Conservation (phyloP, 345 rosid species). For the Triadica sebifera region DNA sequence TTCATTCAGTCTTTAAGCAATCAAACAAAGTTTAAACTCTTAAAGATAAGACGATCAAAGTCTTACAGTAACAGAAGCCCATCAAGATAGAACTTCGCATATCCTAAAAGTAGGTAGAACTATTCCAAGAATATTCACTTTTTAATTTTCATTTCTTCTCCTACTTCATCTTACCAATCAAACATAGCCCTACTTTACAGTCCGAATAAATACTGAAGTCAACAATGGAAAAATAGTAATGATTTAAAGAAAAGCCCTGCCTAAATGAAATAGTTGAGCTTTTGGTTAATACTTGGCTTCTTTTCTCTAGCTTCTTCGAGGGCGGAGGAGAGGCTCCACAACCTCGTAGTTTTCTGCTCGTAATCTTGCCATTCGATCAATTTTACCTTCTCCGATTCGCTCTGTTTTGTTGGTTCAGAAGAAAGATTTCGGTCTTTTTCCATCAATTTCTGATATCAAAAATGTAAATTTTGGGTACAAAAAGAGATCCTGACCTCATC, state of each 20-base stretch:
- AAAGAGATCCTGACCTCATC: slow-evolving; percentile 34
- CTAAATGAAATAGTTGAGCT: slow-evolving; percentile 69
- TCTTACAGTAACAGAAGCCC: background rate
- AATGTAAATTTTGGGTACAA: slow-evolving; percentile 2
- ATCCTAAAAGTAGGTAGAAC: background rate
- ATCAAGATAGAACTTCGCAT: background rate
- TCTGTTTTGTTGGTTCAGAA: slow-evolving; percentile 5
- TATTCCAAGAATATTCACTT: background rate
- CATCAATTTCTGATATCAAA: slow-evolving; percentile 9
- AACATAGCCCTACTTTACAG: background rate
- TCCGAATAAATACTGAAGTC: background rate
- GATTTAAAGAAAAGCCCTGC: slow-evolving; percentile 36
- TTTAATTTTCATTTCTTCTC: background rate
- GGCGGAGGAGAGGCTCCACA: slow-evolving; percentile 85
- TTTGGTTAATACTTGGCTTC: slow-evolving; percentile 51
- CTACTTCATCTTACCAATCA: background rate
- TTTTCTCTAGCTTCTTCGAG: slow-evolving; percentile 57
- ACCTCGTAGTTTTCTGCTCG: slow-evolving; percentile 73
- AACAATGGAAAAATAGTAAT: background rate
- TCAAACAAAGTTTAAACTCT: background rate
- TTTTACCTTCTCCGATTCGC: slow-evolving; percentile 38
- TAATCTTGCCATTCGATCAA: slow-evolving; percentile 90
- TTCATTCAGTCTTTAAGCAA: background rate
- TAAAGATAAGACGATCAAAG: background rate
- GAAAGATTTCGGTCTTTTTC: slow-evolving; percentile 10